Evolutionary conservation across 176 grass and related monocot genomes (phyloP).

Genomic region (Alopecurus myosuroides): DNA sequence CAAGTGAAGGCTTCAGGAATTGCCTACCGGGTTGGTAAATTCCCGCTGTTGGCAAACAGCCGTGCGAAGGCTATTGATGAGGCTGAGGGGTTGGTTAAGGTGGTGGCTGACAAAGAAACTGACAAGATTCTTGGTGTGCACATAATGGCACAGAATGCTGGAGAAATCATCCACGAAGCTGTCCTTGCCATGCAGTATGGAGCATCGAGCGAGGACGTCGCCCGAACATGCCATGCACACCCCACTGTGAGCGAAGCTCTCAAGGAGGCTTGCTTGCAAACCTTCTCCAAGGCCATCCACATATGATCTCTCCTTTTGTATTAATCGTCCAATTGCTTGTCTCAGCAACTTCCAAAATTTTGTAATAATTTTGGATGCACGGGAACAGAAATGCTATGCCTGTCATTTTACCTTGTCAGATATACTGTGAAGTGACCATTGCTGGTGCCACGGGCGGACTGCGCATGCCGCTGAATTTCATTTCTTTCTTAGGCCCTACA

Average conservation of each 20-base stretch:
- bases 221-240: slow-evolving; percentile 90
- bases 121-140: slow-evolving; percentile 96
- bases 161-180: slow-evolving; percentile 97
- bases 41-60: slow-evolving; percentile 90
- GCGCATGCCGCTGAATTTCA: background rate
- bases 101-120: slow-evolving; percentile 81
- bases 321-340: slow-evolving; percentile 20
- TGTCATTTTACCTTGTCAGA: background rate
- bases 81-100: slow-evolving; percentile 94
- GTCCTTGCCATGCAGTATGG: slow-evolving; percentile 86
- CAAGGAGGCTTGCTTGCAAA: slow-evolving; percentile 94
- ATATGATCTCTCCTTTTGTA: slow-evolving; percentile 40
- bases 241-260: slow-evolving; percentile 95
- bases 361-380: slow-evolving; percentile 36
- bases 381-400: background rate
- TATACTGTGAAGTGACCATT: slow-evolving; percentile 22
- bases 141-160: slow-evolving; percentile 89
- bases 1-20: slow-evolving; percentile 78
- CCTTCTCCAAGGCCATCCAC: slow-evolving; percentile 89
- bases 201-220: slow-evolving; percentile 93
- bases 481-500: background rate
- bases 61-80: slow-evolving; percentile 97
- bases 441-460: background rate
- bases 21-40: slow-evolving; percentile 74
- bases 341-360: slow-evolving; percentile 31